Percentiles rank a stretch among this genome's conserved stretches.
Evolutionary conservation across 495 filamentous ascomycete genomes (phyloP).

Genomic region (Penicillium cosmopolitanum): DNA sequence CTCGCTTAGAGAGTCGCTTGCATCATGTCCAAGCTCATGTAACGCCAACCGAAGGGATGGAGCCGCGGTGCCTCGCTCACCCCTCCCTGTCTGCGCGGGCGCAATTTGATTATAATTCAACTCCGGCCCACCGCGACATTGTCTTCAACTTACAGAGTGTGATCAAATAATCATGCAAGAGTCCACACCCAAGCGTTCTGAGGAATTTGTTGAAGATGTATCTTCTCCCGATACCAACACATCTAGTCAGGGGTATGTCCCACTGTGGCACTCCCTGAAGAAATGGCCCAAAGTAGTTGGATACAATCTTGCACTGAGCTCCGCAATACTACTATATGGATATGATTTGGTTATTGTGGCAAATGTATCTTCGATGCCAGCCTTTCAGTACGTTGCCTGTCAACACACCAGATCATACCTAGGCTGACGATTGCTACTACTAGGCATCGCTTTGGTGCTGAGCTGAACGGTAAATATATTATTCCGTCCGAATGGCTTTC

Average conservation of each 20-base stretch:
- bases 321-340: slow-evolving; percentile 48
- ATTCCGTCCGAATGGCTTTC: slow-evolving; percentile 52
- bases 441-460: slow-evolving; percentile 41
- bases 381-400: slow-evolving; percentile 36
- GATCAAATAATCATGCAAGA: slow-evolving; percentile 9
- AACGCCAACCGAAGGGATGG: not conserved
- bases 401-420: not conserved
- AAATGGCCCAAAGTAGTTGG: slow-evolving; percentile 28
- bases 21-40: slow-evolving; percentile 12
- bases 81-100: slow-evolving; percentile 11
- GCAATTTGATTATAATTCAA: not conserved
- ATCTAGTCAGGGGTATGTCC: slow-evolving; percentile 2
- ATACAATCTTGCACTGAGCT: slow-evolving; percentile 36
- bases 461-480: slow-evolving; percentile 39
- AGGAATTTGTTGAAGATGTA: slow-evolving; percentile 8
- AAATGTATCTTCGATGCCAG: slow-evolving; percentile 48
- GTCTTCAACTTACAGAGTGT: not conserved
- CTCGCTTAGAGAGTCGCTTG: slow-evolving; percentile 18
- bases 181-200: not conserved
- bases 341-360: slow-evolving; percentile 55
- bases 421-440: not conserved
- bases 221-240: not conserved
- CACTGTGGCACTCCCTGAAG: slow-evolving; percentile 26
- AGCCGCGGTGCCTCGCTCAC: slow-evolving; percentile 4
- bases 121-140: not conserved